A percentile compares a stretch with the other conserved stretches of the same genome.
Conservation (phyloP, 139 green algal species). For the Deuterostichococcus epilithicus region DNA sequence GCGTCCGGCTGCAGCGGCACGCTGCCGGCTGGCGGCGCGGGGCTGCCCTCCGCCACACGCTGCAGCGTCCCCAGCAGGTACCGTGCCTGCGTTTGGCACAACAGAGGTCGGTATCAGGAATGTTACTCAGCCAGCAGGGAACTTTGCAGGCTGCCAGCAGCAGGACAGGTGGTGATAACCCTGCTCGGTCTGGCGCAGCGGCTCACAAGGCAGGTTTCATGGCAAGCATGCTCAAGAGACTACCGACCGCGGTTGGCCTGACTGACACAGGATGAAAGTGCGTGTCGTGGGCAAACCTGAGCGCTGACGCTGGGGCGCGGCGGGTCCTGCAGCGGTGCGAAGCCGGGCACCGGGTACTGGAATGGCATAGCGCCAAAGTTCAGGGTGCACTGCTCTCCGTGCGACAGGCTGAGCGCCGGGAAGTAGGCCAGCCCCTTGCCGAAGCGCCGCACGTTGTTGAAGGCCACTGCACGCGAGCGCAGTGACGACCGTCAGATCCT, state of each 20-base stretch:
- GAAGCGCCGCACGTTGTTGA: constrained; percentile 34
- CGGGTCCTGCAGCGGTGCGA: constrained; percentile 58
- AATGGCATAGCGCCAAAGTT: constrained; percentile 83
- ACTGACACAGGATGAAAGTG: no score
- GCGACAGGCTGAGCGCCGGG: constrained; percentile 66
- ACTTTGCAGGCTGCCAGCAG: no score
- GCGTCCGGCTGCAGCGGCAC: background rate
- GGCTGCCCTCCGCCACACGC: background rate
- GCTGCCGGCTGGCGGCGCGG: background rate
- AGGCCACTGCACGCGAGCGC: no score
- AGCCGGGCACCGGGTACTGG: constrained; percentile 66
- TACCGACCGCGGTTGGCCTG: no score
- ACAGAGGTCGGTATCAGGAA: no score
- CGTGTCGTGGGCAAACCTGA: background rate
- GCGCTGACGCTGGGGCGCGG: constrained; percentile 11
- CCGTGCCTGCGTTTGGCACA: background rate
- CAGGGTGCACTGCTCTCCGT: constrained; percentile 69
- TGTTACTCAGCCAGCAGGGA: background rate
- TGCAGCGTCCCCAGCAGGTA: background rate
- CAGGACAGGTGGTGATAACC: no score
- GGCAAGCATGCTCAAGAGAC: no score
- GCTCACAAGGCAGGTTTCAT: no score
- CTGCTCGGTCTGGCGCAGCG: no score
- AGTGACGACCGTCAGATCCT: no score
- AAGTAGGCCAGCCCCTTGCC: constrained; percentile 27